Evolutionary conservation across 164 flowering plant genomes (phyloP), one percentile per base, ranked within the genome.

Genomic region (Vitis rupestris): DNA sequence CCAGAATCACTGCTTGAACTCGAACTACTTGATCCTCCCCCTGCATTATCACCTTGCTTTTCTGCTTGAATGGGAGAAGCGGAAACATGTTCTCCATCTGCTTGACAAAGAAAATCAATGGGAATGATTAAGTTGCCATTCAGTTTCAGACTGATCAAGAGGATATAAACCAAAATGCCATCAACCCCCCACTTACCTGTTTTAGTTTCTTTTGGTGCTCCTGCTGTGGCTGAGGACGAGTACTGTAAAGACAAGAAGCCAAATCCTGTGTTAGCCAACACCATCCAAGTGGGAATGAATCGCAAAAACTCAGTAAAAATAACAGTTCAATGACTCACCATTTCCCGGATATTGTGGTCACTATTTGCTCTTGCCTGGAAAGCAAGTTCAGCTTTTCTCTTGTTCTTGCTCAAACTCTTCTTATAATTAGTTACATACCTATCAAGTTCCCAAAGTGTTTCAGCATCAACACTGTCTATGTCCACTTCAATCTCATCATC

Each of bases 401-500:
- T 82, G 71, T 81, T 70, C 81, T 84, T 88, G 83, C 88, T 88
- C 74, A 87, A 73, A 77, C 82, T 78, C 81, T 87, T 87, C 59
- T 77, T 86, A 82, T 81, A 87, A 74, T 89, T 83, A 17, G 84
- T 79, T 17, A 93, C 93, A 74, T 86, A 88, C 67, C 90, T 82
- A 71, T 93, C 93, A 63, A 93, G 93, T 72, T 93, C 98, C 98
- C 98, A 91, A 23, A 93, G 82, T 14, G 98, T 93, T 70, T 93
- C 98, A 3, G 84, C 65, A 78, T 93, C 98, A 69, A 90, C 88
- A 78, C 82, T 83, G 37, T 87, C 97, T 50, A 93, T 93, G 68
- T 93, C 98, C 63, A 93, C 91, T 75, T 93, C 98, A 78, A 93
- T 87, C 79, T 91, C 98, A 73, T 89, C 93, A 66, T 93, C 94